phyloP scores from a whole-genome alignment of 1,284 basidiomycete genomes.

The Ganoderma boninense region DNA sequence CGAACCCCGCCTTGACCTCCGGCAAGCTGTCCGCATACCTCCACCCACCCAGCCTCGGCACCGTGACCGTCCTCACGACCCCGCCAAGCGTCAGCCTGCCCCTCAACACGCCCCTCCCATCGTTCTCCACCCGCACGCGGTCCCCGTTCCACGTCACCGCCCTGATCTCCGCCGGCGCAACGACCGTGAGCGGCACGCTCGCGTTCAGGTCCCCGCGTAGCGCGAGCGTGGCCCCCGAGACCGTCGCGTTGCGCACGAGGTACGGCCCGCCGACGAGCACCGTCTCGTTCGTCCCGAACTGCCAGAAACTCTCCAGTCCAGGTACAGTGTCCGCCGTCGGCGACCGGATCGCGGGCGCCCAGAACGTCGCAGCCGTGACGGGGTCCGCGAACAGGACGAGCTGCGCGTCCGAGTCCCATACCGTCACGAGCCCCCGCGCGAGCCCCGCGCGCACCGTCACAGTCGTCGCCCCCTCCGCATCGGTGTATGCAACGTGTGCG shows the following conservation, averaged over 20 bases:
- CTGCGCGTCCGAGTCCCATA: constrained; percentile 72
- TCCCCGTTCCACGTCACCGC: constrained; percentile 77
- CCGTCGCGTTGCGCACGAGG: constrained; percentile 60
- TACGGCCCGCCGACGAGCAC: constrained; percentile 63
- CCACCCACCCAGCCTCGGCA: constrained; percentile 64
- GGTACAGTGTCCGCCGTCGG: constrained; percentile 17
- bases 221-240: constrained; percentile 46
- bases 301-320: constrained; percentile 54
- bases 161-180: constrained; percentile 59
- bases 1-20: constrained; percentile 63
- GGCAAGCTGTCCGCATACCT: constrained; percentile 77
- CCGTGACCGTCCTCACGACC: constrained; percentile 31
- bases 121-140: constrained; percentile 47
- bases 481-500: constrained; percentile 36
- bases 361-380: constrained; percentile 66
- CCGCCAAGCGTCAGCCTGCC: constrained; percentile 36
- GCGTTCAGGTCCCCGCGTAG: constrained; percentile 58
- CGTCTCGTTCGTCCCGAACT: constrained; percentile 60
- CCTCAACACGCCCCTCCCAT: constrained; percentile 31
- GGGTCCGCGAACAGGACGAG: constrained; percentile 74
- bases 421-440: constrained; percentile 59
- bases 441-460: constrained; percentile 63
- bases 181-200: constrained; percentile 52
- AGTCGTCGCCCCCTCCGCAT: constrained; percentile 38
- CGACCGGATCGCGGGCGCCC: constrained; percentile 54